phyloP scores from a whole-genome alignment of 2,329 filamentous ascomycete genomes.

The Diaporthe helianthi region DNA sequence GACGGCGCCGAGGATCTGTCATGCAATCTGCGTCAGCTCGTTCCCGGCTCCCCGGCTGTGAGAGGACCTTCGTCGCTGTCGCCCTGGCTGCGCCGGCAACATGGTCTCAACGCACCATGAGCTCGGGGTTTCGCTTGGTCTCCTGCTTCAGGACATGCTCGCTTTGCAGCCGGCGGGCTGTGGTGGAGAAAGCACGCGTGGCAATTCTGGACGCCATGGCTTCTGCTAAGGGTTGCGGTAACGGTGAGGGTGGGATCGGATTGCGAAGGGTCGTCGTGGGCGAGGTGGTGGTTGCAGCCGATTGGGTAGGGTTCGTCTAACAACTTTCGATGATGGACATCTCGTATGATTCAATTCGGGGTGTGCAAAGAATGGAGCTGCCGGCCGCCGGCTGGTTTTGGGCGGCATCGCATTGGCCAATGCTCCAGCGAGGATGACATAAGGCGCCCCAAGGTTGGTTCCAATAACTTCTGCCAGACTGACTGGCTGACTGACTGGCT shows the following conservation, averaged over 20 bases:
- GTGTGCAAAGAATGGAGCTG: conserved; percentile 24
- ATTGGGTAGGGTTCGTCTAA: conserved; percentile 8
- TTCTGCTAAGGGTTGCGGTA: conserved; percentile 37
- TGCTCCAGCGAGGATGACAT: conserved; percentile 27
- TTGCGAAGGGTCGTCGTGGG: conserved; percentile 20
- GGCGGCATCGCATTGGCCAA: conserved; percentile 26
- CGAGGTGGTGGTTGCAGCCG: conserved; percentile 31
- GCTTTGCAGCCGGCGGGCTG: conserved; percentile 57
- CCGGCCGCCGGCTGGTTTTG: not conserved
- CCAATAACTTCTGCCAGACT: no score
- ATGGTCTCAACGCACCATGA: conserved; percentile 50
- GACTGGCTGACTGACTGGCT: no score
- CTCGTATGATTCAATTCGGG: conserved; percentile 32
- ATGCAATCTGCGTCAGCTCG: conserved; percentile 36
- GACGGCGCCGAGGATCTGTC: conserved; percentile 85
- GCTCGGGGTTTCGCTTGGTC: conserved; percentile 62
- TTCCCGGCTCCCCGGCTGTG: not conserved
- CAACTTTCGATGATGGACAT: conserved; percentile 24
- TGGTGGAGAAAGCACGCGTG: conserved; percentile 63
- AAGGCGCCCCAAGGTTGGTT: no score
- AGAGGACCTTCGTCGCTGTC: not conserved
- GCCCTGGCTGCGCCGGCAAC: not conserved
- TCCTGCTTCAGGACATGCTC: conserved; percentile 62
- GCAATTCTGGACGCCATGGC: conserved; percentile 65
- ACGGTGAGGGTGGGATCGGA: not conserved